These are phyloP conservation scores for Aureobasidium musti DNA, from an alignment of 2,329 filamentous ascomycete species.

Conservation along the genomic window DNA sequence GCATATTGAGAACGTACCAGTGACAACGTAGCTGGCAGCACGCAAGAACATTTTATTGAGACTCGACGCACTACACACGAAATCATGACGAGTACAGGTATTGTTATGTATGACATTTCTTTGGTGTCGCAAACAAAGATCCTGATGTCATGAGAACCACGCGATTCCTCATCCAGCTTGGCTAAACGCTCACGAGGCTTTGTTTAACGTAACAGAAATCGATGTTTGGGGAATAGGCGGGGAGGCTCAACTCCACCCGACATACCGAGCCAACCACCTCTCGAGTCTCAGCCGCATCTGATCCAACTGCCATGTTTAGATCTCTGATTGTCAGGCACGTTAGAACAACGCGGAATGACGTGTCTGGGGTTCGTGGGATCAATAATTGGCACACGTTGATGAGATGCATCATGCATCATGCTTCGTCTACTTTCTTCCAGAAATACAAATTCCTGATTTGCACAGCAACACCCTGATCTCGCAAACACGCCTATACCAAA, in stretches of 20 bases:
- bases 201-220: constrained; percentile 21
- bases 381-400: background rate
- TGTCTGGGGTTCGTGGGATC: background rate
- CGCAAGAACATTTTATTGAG: background rate
- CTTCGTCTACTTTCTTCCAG: background rate
- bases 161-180: constrained; percentile 4
- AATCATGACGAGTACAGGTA: constrained; percentile 9
- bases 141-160: constrained; percentile 21
- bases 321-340: background rate
- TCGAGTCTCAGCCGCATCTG: background rate
- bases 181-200: background rate
- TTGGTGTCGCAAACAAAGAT: constrained; percentile 11
- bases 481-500: background rate
- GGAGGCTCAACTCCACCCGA: constrained; percentile 15
- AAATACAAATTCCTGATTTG: background rate
- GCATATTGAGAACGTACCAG: constrained; percentile 28
- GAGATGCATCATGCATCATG: background rate
- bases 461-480: background rate
- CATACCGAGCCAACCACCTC: constrained; percentile 6
- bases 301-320: constrained; percentile 6
- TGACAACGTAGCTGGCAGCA: background rate
- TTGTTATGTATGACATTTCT: constrained; percentile 1
- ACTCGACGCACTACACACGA: background rate
- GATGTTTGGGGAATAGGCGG: background rate
- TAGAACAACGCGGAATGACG: constrained; percentile 6